Percentiles rank a stretch among this genome's conserved stretches.
These are phyloP conservation scores for Verticillium alfalfae DNA, from an alignment of 2,329 filamentous ascomycete species.

Conservation along the genomic window DNA sequence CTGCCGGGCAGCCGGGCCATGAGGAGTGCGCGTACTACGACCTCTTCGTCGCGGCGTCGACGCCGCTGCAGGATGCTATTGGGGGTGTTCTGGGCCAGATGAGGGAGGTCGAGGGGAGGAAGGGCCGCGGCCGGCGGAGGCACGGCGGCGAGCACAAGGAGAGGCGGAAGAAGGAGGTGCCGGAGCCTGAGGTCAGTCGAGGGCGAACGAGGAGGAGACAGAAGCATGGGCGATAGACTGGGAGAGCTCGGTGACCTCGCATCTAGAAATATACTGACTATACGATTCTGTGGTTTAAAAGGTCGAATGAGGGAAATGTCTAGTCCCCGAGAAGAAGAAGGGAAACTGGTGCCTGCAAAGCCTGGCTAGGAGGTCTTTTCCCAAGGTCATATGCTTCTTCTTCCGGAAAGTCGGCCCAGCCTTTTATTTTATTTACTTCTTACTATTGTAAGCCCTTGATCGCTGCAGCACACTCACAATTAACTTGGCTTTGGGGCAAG, in stretches of 20 bases:
- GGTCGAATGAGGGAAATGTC: no score
- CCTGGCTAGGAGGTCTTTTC: no score
- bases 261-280: background rate
- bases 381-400: no score
- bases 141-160: background rate
- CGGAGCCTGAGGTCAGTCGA: background rate
- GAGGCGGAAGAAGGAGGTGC: background rate
- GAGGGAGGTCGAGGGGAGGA: slow-evolving; percentile 3
- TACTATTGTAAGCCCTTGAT: no score
- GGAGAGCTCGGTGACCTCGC: background rate
- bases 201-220: background rate
- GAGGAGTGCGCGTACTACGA: slow-evolving; percentile 11
- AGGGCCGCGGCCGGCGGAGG: background rate
- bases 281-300: background rate
- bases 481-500: no score
- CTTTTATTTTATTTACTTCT: no score
- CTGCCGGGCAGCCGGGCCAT: slow-evolving; percentile 2
- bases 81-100: slow-evolving; percentile 6
- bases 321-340: no score
- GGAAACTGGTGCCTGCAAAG: no score
- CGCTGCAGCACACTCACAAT: no score
- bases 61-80: slow-evolving; percentile 7
- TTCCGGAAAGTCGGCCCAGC: no score
- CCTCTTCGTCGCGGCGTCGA: slow-evolving; percentile 8
- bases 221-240: background rate